A percentile compares a stretch with the other conserved stretches of the same genome.
Evolutionary conservation across 805 yeast species (phyloP).

Genomic region (Cyberlindnera samutprakarnensis): DNA sequence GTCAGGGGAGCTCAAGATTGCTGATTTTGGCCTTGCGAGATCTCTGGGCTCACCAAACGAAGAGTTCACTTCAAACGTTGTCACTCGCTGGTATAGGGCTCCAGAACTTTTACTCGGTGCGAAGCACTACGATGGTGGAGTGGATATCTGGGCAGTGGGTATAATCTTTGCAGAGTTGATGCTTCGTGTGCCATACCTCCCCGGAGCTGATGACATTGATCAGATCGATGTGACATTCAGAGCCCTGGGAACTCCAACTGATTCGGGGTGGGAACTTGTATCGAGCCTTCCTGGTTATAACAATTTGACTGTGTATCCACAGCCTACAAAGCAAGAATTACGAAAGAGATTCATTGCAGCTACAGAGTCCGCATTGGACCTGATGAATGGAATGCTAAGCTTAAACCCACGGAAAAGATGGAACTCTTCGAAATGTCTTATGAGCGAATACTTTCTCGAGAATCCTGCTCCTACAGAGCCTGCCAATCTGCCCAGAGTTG

Average conservation of each 20-base stretch:
- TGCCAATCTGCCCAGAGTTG: conserved; percentile 44
- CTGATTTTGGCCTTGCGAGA: conserved; percentile 96
- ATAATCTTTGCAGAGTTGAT: conserved; percentile 92
- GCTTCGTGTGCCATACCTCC: conserved; percentile 91
- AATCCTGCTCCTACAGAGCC: conserved; percentile 69
- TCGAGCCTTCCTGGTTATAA: conserved; percentile 71
- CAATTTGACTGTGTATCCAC: conserved; percentile 69
- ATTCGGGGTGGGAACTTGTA: conserved; percentile 85
- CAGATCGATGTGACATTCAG: conserved; percentile 91
- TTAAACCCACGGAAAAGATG: conserved; percentile 76
- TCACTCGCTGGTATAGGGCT: conserved; percentile 96
- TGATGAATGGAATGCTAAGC: conserved; percentile 63
- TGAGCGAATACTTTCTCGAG: conserved; percentile 64
- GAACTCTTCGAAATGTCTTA: conserved; percentile 54
- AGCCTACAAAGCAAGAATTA: conserved; percentile 73
- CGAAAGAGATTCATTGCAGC: conserved; percentile 86
- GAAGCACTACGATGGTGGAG: conserved; percentile 77
- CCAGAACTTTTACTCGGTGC: conserved; percentile 92
- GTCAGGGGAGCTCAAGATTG: conserved; percentile 81
- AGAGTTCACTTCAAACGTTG: conserved; percentile 84
- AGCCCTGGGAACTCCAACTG: conserved; percentile 95
- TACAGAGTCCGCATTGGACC: conserved; percentile 71
- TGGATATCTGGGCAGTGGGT: conserved; percentile 96
- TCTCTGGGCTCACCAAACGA: conserved; percentile 73
- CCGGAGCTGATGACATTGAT: conserved; percentile 85